Percentiles rank a stretch among this genome's conserved stretches.
These are phyloP conservation scores for Suillus subalutaceus DNA, from an alignment of 768 basidiomycete species.

Conservation along the genomic window DNA sequence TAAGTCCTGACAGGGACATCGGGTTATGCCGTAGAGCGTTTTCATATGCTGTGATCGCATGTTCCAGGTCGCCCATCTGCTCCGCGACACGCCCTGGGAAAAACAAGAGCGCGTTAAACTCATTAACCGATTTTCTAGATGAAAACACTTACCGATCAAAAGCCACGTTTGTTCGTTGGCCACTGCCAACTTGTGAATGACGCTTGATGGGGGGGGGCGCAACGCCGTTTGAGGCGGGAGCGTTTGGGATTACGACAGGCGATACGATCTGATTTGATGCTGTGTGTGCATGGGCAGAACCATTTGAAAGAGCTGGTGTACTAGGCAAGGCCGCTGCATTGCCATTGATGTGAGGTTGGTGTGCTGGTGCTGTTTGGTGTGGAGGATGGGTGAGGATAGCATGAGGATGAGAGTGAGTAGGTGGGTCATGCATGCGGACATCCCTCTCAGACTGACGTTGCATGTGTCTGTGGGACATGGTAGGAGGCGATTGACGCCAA, in stretches of 20 bases:
- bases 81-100: constrained; percentile 89
- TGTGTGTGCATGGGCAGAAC: constrained; percentile 40
- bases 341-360: constrained; percentile 59
- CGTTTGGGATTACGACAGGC: constrained; percentile 46
- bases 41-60: constrained; percentile 92
- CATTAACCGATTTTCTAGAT: constrained; percentile 18
- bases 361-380: constrained; percentile 24
- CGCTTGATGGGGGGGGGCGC: constrained; percentile 34
- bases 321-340: constrained; percentile 43
- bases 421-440: constrained; percentile 63
- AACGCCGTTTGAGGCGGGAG: constrained; percentile 29
- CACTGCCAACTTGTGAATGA: constrained; percentile 75
- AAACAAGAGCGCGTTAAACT: constrained; percentile 12
- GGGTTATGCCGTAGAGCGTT: constrained; percentile 95
- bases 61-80: constrained; percentile 92
- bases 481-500: constrained; percentile 25
- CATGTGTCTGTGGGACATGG: constrained; percentile 65
- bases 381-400: constrained; percentile 45
- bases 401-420: constrained; percentile 45
- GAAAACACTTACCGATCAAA: constrained; percentile 67
- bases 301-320: constrained; percentile 50
- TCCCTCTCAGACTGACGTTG: constrained; percentile 65
- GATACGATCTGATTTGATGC: constrained; percentile 45
- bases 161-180: constrained; percentile 97
- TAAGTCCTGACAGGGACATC: constrained; percentile 85